These are phyloP conservation scores for Pezicula neosporulosa DNA, from an alignment of 2,329 filamentous ascomycete genomes.

Conservation along the genomic window DNA sequence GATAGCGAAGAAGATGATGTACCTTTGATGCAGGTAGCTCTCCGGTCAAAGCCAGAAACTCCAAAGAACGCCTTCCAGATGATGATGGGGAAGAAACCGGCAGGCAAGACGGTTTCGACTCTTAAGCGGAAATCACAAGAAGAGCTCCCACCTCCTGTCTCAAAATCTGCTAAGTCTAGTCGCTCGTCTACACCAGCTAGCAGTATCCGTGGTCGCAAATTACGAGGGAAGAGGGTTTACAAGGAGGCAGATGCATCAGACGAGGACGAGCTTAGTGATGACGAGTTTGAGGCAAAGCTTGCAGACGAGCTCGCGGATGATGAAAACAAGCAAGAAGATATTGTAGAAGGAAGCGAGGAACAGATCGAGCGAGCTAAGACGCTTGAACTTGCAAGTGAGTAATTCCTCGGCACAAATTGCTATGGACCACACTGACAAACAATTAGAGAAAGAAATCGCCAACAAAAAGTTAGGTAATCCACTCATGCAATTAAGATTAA, in stretches of 20 bases:
- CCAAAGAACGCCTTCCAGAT: constrained; percentile 43
- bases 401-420: neutral
- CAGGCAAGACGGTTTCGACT: constrained; percentile 24
- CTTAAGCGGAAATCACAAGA: constrained; percentile 54
- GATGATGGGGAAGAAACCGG: constrained; percentile 29
- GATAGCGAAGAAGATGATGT: constrained; percentile 26
- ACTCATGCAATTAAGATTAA: constrained; percentile 84
- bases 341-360: constrained; percentile 43
- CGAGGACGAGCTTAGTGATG: constrained; percentile 68
- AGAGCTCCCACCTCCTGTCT: constrained; percentile 39
- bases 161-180: constrained; percentile 74
- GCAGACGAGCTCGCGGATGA: constrained; percentile 53
- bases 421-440: constrained; percentile 25
- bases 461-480: constrained; percentile 92
- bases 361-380: constrained; percentile 64
- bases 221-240: constrained; percentile 42
- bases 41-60: constrained; percentile 16
- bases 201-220: constrained; percentile 34
- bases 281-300: constrained; percentile 78
- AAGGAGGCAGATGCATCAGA: constrained; percentile 56
- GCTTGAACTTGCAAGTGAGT: constrained; percentile 72
- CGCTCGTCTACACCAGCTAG: constrained; percentile 69
- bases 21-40: constrained; percentile 16
- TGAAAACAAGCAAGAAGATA: constrained; percentile 47
- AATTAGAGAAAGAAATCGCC: constrained; percentile 73